phyloP scores from a whole-genome alignment of 148 eudicot genomes.

The Mesembryanthemum crystallinum region DNA sequence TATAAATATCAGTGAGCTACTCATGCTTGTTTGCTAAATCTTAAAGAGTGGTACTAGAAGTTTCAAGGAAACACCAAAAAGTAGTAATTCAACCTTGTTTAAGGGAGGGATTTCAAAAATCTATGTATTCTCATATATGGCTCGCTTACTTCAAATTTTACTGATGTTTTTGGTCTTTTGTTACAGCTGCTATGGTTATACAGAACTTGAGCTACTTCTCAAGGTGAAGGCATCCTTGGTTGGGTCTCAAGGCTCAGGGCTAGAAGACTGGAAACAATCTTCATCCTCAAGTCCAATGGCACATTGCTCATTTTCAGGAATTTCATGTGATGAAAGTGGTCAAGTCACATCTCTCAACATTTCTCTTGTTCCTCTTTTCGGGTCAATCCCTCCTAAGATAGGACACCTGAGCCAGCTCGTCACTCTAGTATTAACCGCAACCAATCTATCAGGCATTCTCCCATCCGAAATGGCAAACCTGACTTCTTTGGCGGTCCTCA shows the following conservation, averaged over 20 bases:
- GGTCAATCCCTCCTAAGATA: conserved; percentile 34
- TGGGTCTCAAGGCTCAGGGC: conserved; percentile 15
- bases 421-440: conserved; percentile 16
- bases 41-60: too few relatives aligned
- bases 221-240: conserved; percentile 29
- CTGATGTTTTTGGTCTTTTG: conserved; percentile 4
- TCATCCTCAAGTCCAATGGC: conserved; percentile 7
- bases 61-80: too few relatives aligned
- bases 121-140: conserved; percentile 6
- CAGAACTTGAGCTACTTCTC: conserved; percentile 26
- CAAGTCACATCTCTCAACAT: conserved; percentile 25
- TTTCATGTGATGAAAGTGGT: conserved; percentile 18
- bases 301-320: conserved; percentile 30
- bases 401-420: conserved; percentile 23
- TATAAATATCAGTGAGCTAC: too few relatives aligned
- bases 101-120: too few relatives aligned
- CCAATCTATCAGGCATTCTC: conserved; percentile 18
- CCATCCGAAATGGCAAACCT: conserved; percentile 22
- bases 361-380: conserved; percentile 21
- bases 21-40: too few relatives aligned
- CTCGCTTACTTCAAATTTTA: conserved; percentile 6
- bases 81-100: too few relatives aligned
- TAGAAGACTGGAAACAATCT: conserved; percentile 24
- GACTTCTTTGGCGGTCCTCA: conserved; percentile 13
- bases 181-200: conserved; percentile 15